phyloP scores from a whole-genome alignment of 2,329 filamentous ascomycete species.

The Cladosporium sp. region DNA sequence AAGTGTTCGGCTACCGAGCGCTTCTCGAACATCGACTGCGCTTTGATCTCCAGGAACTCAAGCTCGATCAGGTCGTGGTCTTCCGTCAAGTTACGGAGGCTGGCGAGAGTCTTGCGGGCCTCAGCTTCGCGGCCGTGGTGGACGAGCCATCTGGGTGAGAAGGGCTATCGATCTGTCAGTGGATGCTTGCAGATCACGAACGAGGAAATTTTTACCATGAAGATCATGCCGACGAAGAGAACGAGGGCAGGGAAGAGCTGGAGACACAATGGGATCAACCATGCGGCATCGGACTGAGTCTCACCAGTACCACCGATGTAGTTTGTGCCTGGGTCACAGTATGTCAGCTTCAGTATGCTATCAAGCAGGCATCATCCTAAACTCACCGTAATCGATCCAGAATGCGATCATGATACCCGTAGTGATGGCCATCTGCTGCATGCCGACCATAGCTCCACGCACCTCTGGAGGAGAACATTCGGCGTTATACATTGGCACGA shows the following conservation, averaged over 20 bases:
- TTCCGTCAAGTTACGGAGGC: conserved; percentile 60
- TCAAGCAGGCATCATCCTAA: conserved; percentile 25
- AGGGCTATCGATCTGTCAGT: conserved; percentile 58
- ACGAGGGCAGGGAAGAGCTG: conserved; percentile 68
- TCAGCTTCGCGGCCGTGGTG: conserved; percentile 70
- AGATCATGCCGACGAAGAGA: conserved; percentile 69
- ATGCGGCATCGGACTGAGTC: conserved; percentile 66
- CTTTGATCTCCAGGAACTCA: conserved; percentile 82
- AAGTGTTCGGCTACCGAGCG: conserved; percentile 66
- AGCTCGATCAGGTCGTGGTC: conserved; percentile 70
- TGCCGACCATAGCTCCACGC: conserved; percentile 64
- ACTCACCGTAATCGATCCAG: conserved; percentile 39
- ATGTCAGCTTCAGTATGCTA: neutral
- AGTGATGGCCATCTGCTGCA: conserved; percentile 64
- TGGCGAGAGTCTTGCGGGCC: conserved; percentile 62
- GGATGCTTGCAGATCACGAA: neutral
- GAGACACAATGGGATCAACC: conserved; percentile 71
- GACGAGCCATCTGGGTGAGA: conserved; percentile 73
- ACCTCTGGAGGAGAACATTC: conserved; percentile 62
- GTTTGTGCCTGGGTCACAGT: conserved; percentile 31
- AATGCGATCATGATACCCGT: conserved; percentile 60
- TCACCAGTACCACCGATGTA: conserved; percentile 56
- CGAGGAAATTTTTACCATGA: neutral
- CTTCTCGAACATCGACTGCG: conserved; percentile 76
- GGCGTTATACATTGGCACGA: conserved; percentile 49